Evolutionary conservation across 2,329 filamentous ascomycete genomes (phyloP).

Genomic region (Arthrobotrys sinensis): DNA sequence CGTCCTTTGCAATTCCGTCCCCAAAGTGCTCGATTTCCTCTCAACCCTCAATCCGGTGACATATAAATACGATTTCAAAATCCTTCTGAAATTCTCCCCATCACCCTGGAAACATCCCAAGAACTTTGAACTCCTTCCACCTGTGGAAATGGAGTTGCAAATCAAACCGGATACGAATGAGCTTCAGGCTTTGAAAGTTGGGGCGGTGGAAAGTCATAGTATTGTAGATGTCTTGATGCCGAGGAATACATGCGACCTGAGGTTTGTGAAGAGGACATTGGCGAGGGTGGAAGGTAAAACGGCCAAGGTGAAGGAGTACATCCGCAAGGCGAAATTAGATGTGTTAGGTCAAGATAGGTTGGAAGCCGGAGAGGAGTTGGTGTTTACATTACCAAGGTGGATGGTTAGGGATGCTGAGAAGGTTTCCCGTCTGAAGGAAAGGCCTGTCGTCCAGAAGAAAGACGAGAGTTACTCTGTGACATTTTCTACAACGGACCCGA

Average conservation of each 20-base stretch:
- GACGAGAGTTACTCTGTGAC: background rate
- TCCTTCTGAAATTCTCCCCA: constrained; percentile 62
- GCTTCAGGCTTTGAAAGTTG: constrained; percentile 52
- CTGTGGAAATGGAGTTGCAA: constrained; percentile 62
- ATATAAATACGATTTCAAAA: constrained; percentile 56
- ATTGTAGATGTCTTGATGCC: constrained; percentile 63
- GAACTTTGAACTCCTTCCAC: constrained; percentile 63
- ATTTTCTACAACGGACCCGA: background rate
- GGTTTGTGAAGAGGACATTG: constrained; percentile 53
- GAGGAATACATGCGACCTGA: constrained; percentile 61
- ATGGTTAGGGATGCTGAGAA: constrained; percentile 34
- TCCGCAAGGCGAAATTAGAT: constrained; percentile 35
- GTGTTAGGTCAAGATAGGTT: constrained; percentile 52
- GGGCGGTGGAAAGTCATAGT: constrained; percentile 61
- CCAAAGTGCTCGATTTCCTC: constrained; percentile 47
- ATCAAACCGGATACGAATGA: constrained; percentile 61
- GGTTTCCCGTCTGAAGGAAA: background rate
- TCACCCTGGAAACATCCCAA: constrained; percentile 62
- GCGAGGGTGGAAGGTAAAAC: constrained; percentile 41
- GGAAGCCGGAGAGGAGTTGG: constrained; percentile 33
- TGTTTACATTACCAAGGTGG: constrained; percentile 40
- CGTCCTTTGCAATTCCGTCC: constrained; percentile 62
- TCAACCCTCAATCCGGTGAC: constrained; percentile 51
- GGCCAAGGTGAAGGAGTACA: constrained; percentile 26
- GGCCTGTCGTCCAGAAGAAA: background rate